Evolutionary conservation across 192 early-diverging fungal genomes (phyloP), one percentile per base, ranked within the genome.

Genomic region (Entomortierella lignicola): DNA sequence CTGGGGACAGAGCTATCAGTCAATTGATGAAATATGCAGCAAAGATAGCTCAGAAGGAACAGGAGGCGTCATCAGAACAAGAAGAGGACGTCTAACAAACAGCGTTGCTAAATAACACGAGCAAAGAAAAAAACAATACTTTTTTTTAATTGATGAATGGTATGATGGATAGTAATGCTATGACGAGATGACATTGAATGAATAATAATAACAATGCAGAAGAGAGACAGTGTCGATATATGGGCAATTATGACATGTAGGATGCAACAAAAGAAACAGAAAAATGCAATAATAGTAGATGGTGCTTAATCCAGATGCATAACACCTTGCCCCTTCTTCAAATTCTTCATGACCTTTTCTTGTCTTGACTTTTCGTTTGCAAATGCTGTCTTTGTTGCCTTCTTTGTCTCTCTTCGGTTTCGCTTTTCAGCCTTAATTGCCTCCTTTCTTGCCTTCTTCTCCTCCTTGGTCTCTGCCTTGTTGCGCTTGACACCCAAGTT

Each of bases 391-490:
- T 95, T 93, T 20, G 89, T 89, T 0, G 89, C 83, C 77, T 96
- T 96, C 86, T 96, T 96, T 56, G 91, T 89, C 52, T 72, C 80
- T 57, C 93, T 81, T 27, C 91, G 89, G 43, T 67, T 83, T 87
- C 89, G 89, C 81, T 92, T 92, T 27, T 91, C 91, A 32, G 89
- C 91, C 79, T 99, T 98, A 65, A 96, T 71, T 32, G 88, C 87
- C 67, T 87, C 88, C 81, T 99, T 99, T 55, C 98, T 89, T 51
- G 83, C 84, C 80, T 93, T 94, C 90, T 97, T 98, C 66, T 99
- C 96, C 60, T 97, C 98, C 67, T 87, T 90, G 1, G 92, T 89
- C 85, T 99, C 98, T n/a, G 73, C 72, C 70, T 93, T 92, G 52
- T 86, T 66, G 60, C 98, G 85, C n/a, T 92, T 86, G 20, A 50